Base-by-base conservation (phyloP, 2,329 filamentous ascomycete species). In the Aaosphaeria pasadenensis region DNA sequence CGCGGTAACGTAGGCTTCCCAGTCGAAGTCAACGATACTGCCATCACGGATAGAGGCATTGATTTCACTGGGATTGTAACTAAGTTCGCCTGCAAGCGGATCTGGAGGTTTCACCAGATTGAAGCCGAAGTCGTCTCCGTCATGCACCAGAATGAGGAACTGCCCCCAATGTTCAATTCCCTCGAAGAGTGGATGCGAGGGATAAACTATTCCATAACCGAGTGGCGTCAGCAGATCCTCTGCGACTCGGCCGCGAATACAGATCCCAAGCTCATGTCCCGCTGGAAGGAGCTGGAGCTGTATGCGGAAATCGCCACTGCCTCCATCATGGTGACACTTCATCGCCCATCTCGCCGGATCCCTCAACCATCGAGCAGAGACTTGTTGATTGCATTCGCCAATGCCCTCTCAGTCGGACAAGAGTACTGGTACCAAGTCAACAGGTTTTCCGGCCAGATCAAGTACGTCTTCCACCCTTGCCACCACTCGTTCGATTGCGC, bases 381-480 rank as follows among this genome's bases (percentile, higher is more conserved):
- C 39, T 57, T 62, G 33, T 53, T 69, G 50, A 50, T 52, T 13
- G 66, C 64, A 24, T 51, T 69, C 31, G 51, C 51, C 7, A 60
- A 58, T 41, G 58, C 64, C 41, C 62, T 68, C 30, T 53, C 60
- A 32, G 62, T 69, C n/a, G 66, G 66, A 4, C 58, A 62, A 9
- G 63, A 62, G 6, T 70, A 69, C 39, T 62, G 57, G 44, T 54
- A 58, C 32, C 66, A 70, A 51, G 58, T 58, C 32, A 64, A 68
- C 39, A 59, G 62, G 38, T 61, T 63, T 35, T 59, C 58, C 30
- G 66, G 66, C 9, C 59, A 63, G 44, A 68, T 68, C 50, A 70
- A 69, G 58, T 70, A 70, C 45, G 66, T 70, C 11, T 70, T 70
- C 43, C 66, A 70, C 47, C 64, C 66, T 11, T 68, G 64, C 28